Evolutionary conservation across 1,284 basidiomycete species (phyloP).

Genomic region (Kalmanozyma brasiliensis): DNA sequence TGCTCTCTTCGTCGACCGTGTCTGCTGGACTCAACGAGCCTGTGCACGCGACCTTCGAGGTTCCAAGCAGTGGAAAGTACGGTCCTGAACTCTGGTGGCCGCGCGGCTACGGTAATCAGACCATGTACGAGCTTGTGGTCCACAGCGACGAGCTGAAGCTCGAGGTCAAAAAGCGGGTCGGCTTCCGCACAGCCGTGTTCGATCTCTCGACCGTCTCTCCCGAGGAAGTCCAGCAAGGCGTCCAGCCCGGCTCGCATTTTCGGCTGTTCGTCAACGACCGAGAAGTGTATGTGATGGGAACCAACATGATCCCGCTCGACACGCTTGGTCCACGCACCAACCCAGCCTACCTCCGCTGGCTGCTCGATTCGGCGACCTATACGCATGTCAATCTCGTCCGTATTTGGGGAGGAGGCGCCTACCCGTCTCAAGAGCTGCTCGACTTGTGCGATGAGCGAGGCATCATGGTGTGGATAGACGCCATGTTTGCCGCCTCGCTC

Average conservation of each 20-base stretch:
- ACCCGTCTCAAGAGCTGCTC: conserved; percentile 70
- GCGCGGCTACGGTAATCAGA: conserved; percentile 37
- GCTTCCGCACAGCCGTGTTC: conserved; percentile 54
- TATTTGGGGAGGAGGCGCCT: conserved; percentile 60
- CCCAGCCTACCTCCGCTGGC: conserved; percentile 38
- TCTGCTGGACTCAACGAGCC: conserved; percentile 26
- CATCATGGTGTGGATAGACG: conserved; percentile 76
- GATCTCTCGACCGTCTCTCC: conserved; percentile 42
- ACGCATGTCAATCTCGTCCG: conserved; percentile 52
- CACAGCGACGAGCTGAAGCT: conserved; percentile 20
- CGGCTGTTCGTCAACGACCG: conserved; percentile 48
- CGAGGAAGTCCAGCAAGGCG: conserved; percentile 23
- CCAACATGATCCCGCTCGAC: conserved; percentile 50
- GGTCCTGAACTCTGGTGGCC: conserved; percentile 59
- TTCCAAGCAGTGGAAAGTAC: conserved; percentile 23
- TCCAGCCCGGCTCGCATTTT: conserved; percentile 47
- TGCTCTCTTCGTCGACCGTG: conserved; percentile 15
- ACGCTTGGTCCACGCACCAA: conserved; percentile 37
- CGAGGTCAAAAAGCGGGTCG: conserved; percentile 24
- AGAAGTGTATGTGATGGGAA: conserved; percentile 48
- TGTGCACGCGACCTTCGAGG: conserved; percentile 32
- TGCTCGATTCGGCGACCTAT: conserved; percentile 33
- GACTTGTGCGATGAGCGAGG: conserved; percentile 75
- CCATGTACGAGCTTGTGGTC: conserved; percentile 41
- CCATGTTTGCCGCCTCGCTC: conserved; percentile 73